phyloP scores from a whole-genome alignment of 176 grass and related monocot species.

The Ensete ventricosum region DNA sequence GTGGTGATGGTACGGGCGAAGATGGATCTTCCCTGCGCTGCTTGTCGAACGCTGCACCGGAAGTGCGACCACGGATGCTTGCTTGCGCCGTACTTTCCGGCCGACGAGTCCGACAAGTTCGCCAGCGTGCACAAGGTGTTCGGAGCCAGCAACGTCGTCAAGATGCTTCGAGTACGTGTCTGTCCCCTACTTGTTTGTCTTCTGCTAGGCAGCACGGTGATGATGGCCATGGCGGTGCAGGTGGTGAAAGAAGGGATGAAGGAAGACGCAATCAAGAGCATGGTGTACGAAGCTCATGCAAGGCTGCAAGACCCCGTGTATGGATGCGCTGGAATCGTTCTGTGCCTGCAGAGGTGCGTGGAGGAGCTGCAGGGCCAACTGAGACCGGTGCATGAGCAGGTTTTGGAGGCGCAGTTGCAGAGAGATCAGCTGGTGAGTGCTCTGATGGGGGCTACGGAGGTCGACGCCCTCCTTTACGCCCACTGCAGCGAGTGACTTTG shows the following conservation, averaged over 20 bases:
- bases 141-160: slow-evolving; percentile 38
- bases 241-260: slow-evolving; percentile 18
- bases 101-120: slow-evolving; percentile 33
- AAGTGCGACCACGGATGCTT: slow-evolving; percentile 29
- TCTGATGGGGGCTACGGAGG: slow-evolving; percentile 8
- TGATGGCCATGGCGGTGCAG: slow-evolving; percentile 1
- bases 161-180: slow-evolving; percentile 33
- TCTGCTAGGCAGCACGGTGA: background rate
- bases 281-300: slow-evolving; percentile 36
- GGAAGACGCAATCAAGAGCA: slow-evolving; percentile 34
- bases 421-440: slow-evolving; percentile 21
- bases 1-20: background rate
- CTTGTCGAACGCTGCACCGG: slow-evolving; percentile 33
- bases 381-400: slow-evolving; percentile 19
- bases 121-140: slow-evolving; percentile 37
- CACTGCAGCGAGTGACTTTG: too few relatives aligned
- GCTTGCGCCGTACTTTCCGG: slow-evolving; percentile 32
- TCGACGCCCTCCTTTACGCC: too few relatives aligned
- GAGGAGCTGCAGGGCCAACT: slow-evolving; percentile 28
- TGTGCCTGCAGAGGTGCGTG: slow-evolving; percentile 26
- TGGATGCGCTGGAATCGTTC: slow-evolving; percentile 24
- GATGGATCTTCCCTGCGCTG: slow-evolving; percentile 27
- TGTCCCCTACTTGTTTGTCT: background rate
- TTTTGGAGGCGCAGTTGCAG: slow-evolving; percentile 7
- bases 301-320: slow-evolving; percentile 32